Evolutionary conservation across 1,139 yeast genomes (phyloP).

Genomic region (Suhomyces maxii): DNA sequence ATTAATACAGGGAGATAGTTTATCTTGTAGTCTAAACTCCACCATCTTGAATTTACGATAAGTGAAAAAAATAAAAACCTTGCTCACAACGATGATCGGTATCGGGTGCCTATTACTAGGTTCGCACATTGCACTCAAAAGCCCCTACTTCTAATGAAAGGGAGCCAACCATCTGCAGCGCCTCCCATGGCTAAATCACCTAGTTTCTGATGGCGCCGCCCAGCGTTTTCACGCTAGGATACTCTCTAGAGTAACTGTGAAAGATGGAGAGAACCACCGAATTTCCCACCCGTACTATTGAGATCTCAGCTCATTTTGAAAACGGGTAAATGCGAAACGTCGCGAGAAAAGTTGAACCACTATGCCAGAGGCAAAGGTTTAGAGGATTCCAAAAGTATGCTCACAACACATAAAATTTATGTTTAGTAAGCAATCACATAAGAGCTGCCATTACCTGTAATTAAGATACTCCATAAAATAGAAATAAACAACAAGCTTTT

Average conservation of each 20-base stretch:
- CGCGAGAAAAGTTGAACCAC: conserved; percentile 43
- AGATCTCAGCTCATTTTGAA: conserved; percentile 39
- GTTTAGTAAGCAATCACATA: neutral
- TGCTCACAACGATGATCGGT: conserved; percentile 70
- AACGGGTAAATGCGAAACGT: conserved; percentile 72
- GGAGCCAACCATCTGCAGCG: conserved; percentile 70
- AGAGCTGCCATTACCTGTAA: too few relatives aligned
- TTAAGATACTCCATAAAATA: too few relatives aligned
- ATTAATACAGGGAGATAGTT: too few relatives aligned
- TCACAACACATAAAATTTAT: neutral
- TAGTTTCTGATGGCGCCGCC: conserved; percentile 73
- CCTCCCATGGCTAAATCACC: conserved; percentile 58
- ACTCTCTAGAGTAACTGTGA: conserved; percentile 62
- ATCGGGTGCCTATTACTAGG: conserved; percentile 63
- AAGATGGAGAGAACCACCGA: conserved; percentile 75
- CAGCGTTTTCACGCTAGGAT: conserved; percentile 70
- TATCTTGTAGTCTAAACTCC: neutral
- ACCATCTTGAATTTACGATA: neutral
- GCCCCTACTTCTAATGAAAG: conserved; percentile 38
- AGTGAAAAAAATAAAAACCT: conserved; percentile 27
- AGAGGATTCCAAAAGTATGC: neutral
- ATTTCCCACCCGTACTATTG: conserved; percentile 70
- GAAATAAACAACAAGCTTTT: too few relatives aligned
- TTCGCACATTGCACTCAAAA: conserved; percentile 82
- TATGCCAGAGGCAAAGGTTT: conserved; percentile 24